These are phyloP conservation scores for Pseudocercospora vitis DNA, from an alignment of 2,329 filamentous ascomycete genomes.

Conservation along the genomic window DNA sequence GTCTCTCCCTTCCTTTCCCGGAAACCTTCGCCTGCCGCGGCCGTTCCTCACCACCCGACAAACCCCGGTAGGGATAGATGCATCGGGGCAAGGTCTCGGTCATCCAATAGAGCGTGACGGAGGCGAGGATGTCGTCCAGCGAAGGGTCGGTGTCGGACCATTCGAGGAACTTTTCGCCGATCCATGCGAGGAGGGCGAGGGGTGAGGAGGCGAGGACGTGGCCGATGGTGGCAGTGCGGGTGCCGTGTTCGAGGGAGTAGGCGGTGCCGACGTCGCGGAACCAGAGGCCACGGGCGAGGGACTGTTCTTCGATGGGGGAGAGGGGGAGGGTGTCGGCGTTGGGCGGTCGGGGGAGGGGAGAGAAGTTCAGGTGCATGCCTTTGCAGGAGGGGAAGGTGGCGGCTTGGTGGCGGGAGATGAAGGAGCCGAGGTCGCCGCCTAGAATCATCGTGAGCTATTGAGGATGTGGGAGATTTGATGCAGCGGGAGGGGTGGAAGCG, in stretches of 20 bases:
- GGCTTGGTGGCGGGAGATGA: conserved; percentile 43
- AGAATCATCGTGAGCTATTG: too few relatives aligned
- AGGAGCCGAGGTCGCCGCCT: conserved; percentile 57
- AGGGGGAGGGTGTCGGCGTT: conserved; percentile 28
- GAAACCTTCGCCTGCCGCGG: conserved; percentile 21
- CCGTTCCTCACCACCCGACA: conserved; percentile 23
- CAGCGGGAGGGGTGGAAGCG: too few relatives aligned
- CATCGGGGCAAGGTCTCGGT: conserved; percentile 50
- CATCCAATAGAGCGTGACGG: conserved; percentile 57
- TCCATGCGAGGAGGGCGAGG: conserved; percentile 58
- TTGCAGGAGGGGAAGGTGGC: conserved; percentile 22
- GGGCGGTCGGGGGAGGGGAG: conserved; percentile 27
- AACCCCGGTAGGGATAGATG: conserved; percentile 51
- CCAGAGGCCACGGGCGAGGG: conserved; percentile 39
- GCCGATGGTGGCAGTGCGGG: conserved; percentile 57
- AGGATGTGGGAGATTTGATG: too few relatives aligned
- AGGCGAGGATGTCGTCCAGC: conserved; percentile 47
- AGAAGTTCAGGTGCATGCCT: conserved; percentile 33
- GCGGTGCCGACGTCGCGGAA: conserved; percentile 48
- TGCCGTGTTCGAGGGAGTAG: conserved; percentile 56
- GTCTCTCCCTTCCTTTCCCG: conserved; percentile 15
- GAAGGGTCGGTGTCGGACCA: conserved; percentile 51
- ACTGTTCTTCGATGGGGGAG: conserved; percentile 41
- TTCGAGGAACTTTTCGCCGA: conserved; percentile 57
- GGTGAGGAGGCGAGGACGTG: conserved; percentile 56